phyloP scores from a whole-genome alignment of 345 rosid species.

The Cardamine chenopodiifolia region DNA sequence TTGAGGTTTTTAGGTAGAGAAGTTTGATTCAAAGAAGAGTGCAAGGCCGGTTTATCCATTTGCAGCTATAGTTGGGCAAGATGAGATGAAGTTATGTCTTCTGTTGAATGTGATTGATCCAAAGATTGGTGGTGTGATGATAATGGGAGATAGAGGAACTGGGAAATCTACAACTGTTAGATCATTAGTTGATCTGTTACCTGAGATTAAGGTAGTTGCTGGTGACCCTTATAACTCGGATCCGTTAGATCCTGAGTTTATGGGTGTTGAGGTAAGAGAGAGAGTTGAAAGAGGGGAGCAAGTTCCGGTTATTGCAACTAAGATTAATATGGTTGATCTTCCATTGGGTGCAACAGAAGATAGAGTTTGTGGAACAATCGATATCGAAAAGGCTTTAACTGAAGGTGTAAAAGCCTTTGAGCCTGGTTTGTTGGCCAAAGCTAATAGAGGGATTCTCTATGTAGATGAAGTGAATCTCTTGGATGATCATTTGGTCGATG shows the following conservation, averaged over 20 bases:
- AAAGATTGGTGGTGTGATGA: constrained; percentile 97
- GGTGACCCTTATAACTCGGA: constrained; percentile 96
- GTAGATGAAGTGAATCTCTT: constrained; percentile 96
- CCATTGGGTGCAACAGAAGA: constrained; percentile 98
- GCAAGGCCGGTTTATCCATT: constrained; percentile 96
- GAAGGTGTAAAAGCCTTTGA: constrained; percentile 98
- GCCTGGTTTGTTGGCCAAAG: constrained; percentile 97
- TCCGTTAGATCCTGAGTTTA: constrained; percentile 85
- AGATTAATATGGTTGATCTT: constrained; percentile 96
- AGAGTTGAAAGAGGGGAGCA: constrained; percentile 58
- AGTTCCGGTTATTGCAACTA: constrained; percentile 51
- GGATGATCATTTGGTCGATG: constrained; percentile 97
- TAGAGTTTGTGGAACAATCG: constrained; percentile 97
- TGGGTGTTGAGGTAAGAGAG: constrained; percentile 91
- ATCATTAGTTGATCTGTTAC: constrained; percentile 88
- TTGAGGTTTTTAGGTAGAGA: constrained; percentile 53
- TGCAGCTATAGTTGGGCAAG: constrained; percentile 97
- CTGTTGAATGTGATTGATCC: constrained; percentile 91
- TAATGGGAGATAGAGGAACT: constrained; percentile 96
- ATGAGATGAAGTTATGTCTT: constrained; percentile 97
- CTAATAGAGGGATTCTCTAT: constrained; percentile 93
- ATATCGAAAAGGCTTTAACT: constrained; percentile 92
- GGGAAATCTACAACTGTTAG: constrained; percentile 94
- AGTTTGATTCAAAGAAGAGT: constrained; percentile 64
- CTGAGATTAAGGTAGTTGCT: constrained; percentile 76